Conservation (phyloP, 441 rosid species). For the Populus hybrid region DNA sequence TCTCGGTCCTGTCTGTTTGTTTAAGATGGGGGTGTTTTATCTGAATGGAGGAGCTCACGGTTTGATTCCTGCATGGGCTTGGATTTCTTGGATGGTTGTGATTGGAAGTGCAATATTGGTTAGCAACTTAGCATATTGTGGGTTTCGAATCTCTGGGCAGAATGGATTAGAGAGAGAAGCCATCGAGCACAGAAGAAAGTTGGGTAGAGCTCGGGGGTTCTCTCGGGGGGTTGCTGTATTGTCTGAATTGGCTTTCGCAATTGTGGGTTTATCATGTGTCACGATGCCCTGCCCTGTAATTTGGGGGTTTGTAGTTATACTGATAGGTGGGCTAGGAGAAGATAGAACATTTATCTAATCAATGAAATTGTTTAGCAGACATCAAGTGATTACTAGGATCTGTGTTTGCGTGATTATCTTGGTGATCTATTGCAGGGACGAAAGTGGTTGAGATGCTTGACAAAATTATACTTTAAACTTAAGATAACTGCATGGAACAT, state of each 20-base stretch:
- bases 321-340: neutral
- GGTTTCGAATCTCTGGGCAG: slow-evolving; percentile 52
- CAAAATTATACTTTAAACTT: neutral
- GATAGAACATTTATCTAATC: neutral
- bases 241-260: neutral
- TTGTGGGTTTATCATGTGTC: neutral
- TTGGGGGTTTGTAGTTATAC: neutral
- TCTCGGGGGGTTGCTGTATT: neutral
- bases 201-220: slow-evolving; percentile 6
- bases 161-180: slow-evolving; percentile 45
- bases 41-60: slow-evolving; percentile 33
- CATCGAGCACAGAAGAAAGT: slow-evolving; percentile 29
- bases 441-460: neutral
- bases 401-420: neutral
- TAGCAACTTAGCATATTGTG: slow-evolving; percentile 34
- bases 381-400: neutral
- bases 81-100: slow-evolving; percentile 69
- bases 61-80: slow-evolving; percentile 66
- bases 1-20: slow-evolving; percentile 53
- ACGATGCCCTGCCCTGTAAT: slow-evolving; percentile 9
- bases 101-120: slow-evolving; percentile 40
- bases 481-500: too few relatives aligned
- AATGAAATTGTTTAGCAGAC: neutral
- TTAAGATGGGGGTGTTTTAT: slow-evolving; percentile 51
- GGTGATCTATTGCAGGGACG: slow-evolving; percentile 7